phyloP scores from a whole-genome alignment of 2,329 filamentous ascomycete genomes.

The Verticillium longisporum region DNA sequence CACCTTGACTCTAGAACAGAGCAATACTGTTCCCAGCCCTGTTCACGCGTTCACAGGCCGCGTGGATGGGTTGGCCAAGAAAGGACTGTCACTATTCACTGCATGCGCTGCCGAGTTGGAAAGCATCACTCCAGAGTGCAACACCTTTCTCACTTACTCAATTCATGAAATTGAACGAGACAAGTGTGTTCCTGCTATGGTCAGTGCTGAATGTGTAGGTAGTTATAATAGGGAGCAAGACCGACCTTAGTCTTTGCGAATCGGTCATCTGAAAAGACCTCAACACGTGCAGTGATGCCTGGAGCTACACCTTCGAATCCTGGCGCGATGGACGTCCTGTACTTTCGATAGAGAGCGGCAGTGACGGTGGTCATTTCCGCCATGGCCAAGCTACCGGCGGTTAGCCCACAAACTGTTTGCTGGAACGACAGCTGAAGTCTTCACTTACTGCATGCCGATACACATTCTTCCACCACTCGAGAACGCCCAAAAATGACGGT shows the following conservation, averaged over 20 bases:
- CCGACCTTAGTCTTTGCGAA: background rate
- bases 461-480: constrained; percentile 11
- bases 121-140: too few relatives aligned
- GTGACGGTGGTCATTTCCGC: constrained; percentile 10
- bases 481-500: constrained; percentile 10
- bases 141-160: background rate
- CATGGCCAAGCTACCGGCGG: constrained; percentile 7
- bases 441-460: constrained; percentile 11
- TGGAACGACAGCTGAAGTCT: background rate
- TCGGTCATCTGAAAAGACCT: constrained; percentile 8
- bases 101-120: too few relatives aligned
- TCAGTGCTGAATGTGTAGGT: background rate
- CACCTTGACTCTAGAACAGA: too few relatives aligned
- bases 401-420: background rate
- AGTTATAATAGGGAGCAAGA: background rate
- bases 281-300: constrained; percentile 8
- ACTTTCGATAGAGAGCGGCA: constrained; percentile 6
- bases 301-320: constrained; percentile 5
- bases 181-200: background rate
- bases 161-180: background rate
- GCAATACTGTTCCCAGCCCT: too few relatives aligned
- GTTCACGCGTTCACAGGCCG: too few relatives aligned
- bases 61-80: too few relatives aligned
- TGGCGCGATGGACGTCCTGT: constrained; percentile 4
- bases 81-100: too few relatives aligned